phyloP scores from a whole-genome alignment of 352 stramenopile species.

The Phytophthora sp. region DNA sequence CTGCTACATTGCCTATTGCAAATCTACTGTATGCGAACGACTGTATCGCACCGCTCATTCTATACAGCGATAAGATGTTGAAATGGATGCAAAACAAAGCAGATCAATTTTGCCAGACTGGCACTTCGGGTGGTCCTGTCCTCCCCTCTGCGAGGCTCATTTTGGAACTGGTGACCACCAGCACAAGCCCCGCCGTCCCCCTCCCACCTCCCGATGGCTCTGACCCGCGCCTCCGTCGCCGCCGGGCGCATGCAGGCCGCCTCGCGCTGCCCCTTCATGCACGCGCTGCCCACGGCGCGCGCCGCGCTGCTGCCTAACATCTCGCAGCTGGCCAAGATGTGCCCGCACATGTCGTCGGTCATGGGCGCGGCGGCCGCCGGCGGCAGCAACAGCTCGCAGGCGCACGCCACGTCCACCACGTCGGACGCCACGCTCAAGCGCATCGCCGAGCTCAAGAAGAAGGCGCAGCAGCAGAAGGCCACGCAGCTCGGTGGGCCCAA shows the following conservation, averaged over 20 bases:
- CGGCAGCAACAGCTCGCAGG: constrained; percentile 57
- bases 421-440: constrained; percentile 75
- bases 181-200: constrained; percentile 15
- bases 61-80: background rate
- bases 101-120: too few species aligned
- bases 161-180: constrained; percentile 42
- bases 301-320: constrained; percentile 87
- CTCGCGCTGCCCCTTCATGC: constrained; percentile 87
- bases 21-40: too few species aligned
- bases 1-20: background rate
- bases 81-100: too few species aligned
- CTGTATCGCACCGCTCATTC: too few species aligned
- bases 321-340: constrained; percentile 84
- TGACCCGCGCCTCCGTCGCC: constrained; percentile 73
- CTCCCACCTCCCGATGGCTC: constrained; percentile 46
- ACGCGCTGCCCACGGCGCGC: constrained; percentile 72
- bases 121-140: background rate
- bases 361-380: constrained; percentile 66
- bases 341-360: constrained; percentile 85
- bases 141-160: constrained; percentile 18
- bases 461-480: constrained; percentile 49
- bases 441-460: constrained; percentile 74
- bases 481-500: constrained; percentile 27
- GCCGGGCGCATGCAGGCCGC: constrained; percentile 72
- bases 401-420: constrained; percentile 56